Evolutionary conservation across 2,329 filamentous ascomycete genomes (phyloP), one percentile per base, ranked within the genome.

Genomic region (Alternaria metachromatica): DNA sequence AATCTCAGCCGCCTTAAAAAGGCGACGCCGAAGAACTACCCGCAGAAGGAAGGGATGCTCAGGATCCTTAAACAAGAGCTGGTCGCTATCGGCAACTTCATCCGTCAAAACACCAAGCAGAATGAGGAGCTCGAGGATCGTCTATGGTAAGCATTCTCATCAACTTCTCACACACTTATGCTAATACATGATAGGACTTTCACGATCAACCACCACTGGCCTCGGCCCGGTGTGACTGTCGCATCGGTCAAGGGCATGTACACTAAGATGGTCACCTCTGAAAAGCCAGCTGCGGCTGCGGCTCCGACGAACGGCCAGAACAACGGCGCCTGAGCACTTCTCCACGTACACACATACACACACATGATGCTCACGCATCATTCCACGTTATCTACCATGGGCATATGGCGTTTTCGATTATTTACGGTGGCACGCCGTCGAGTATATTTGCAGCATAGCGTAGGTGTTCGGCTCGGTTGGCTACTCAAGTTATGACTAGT

Each of bases 11-110:
- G 82, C 26, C 87, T 91, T 58, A 82, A 87, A 58, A 86, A 84
- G 55, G 89, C 88, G 5, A 90, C 87, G 3, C 87, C 87, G 68
- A 88, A 88, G 68, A 86, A 86, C 54, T 87, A 89, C 65, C 88
- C 87, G 58, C 87, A 86, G 26, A 87, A 87, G 71, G 88, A 89
- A 68, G 85, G 87, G 56, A 85, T 89, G 48, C 86, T 89, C 21
- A 85, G 83, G 71, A 85, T 89, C 46, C 86, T 90, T 73, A 89
- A 89, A 70, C 81, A 82, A 26, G 87, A 90, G 72, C 80, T 91
- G 41, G 82, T 89, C 45, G 84, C 84, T 5, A 88, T 91, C 76
- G 89, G 89, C 57, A 85, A 87, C 60, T 90, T 89, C 71, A 86
- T 90, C 65, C 85, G 87, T 54, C 81, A 82, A 28, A 78, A 84